phyloP scores from a whole-genome alignment of 257 asterid genomes.

The Paraleonurus japonicus region DNA sequence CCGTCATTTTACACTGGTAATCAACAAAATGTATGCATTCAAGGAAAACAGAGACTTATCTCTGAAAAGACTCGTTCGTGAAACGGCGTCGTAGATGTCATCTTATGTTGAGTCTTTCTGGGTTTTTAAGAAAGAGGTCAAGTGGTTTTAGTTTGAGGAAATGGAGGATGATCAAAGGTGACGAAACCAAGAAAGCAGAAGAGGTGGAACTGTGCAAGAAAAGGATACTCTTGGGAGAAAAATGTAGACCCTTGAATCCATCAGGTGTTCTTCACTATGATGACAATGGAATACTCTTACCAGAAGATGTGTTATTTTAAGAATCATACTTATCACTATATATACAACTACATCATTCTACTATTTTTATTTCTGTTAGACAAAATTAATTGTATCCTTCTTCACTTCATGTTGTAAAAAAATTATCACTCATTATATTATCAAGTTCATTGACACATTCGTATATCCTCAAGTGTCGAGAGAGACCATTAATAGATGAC shows the following conservation, averaged over 20 bases:
- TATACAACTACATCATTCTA: neutral
- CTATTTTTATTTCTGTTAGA: neutral
- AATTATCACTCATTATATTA: too few species aligned
- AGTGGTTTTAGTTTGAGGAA: conserved; percentile 24
- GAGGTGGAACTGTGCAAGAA: conserved; percentile 61
- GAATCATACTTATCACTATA: neutral
- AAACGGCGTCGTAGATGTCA: neutral
- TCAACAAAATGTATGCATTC: neutral
- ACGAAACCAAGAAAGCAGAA: neutral
- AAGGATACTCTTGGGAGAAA: conserved; percentile 72
- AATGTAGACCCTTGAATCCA: conserved; percentile 49
- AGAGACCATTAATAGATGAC: neutral
- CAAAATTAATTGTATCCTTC: too few species aligned
- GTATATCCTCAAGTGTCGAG: neutral
- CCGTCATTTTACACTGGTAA: neutral
- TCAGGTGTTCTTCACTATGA: conserved; percentile 65
- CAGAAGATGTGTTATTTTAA: conserved; percentile 40
- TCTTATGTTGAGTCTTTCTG: conserved; percentile 12
- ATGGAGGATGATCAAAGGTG: conserved; percentile 20
- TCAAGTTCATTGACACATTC: too few species aligned
- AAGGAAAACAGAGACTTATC: neutral
- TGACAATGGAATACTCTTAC: conserved; percentile 46
- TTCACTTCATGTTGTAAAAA: too few species aligned
- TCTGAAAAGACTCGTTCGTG: neutral
- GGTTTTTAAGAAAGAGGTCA: conserved; percentile 24